A percentile compares a stretch with the other conserved stretches of the same genome.
phyloP scores from a whole-genome alignment of 495 filamentous ascomycete species.

The Chaetomium tenue region DNA sequence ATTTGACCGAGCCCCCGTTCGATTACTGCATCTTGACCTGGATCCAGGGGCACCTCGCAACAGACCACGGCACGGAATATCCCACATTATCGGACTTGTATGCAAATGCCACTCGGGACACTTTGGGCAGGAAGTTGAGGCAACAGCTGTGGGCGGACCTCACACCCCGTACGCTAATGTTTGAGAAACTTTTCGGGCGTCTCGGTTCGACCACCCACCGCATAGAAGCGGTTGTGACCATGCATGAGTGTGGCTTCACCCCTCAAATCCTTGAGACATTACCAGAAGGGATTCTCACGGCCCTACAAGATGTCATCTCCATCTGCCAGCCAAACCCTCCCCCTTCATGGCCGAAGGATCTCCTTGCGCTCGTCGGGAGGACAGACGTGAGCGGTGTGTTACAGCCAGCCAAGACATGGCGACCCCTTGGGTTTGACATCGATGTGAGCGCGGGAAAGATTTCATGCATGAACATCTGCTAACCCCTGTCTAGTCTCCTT shows the following conservation, averaged over 20 bases:
- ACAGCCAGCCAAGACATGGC: constrained; percentile 45
- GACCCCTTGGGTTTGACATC: constrained; percentile 38
- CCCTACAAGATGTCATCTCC: constrained; percentile 79
- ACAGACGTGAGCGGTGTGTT: constrained; percentile 76
- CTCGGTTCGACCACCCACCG: constrained; percentile 41
- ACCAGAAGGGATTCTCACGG: constrained; percentile 75
- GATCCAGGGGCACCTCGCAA: constrained; percentile 65
- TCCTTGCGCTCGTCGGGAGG: constrained; percentile 75
- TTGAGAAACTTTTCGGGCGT: constrained; percentile 56
- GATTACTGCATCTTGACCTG: constrained; percentile 63
- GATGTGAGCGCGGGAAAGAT: constrained; percentile 27
- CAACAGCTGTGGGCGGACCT: constrained; percentile 31
- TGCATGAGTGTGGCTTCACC: constrained; percentile 60
- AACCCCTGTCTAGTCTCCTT: constrained; percentile 45
- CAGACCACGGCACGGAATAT: constrained; percentile 48
- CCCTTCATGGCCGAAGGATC: constrained; percentile 64
- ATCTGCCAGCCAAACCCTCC: constrained; percentile 79
- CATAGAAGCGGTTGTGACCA: constrained; percentile 56
- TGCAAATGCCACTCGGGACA: constrained; percentile 16
- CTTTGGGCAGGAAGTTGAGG: constrained; percentile 13
- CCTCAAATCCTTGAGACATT: constrained; percentile 67
- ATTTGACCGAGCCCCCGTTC: constrained; percentile 56
- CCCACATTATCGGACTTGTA: constrained; percentile 59
- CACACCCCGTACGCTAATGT: constrained; percentile 62
- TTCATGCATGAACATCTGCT: not conserved